A percentile compares a stretch with the other conserved stretches of the same genome.
Conservation (phyloP, 148 eudicot genomes). For the Arbutus unedo region DNA sequence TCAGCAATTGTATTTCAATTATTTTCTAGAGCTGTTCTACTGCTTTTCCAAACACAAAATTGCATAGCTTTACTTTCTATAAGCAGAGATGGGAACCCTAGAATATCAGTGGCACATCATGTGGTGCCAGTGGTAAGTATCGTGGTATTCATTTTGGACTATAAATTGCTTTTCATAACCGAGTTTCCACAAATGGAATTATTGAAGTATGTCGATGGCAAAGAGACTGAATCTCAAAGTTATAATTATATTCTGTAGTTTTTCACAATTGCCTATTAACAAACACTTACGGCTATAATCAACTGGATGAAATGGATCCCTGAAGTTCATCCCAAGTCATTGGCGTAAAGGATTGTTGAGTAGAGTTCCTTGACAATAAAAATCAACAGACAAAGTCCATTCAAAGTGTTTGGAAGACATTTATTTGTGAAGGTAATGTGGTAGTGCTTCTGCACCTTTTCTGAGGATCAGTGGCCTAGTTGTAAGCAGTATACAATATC, state of each 20-base stretch:
- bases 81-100: background rate
- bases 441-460: constrained; percentile 1
- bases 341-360: background rate
- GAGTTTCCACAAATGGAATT: background rate
- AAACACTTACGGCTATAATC: too few species aligned
- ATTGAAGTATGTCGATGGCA: background rate
- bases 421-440: background rate
- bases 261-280: too few species aligned
- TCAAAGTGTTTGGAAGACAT: background rate
- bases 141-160: background rate
- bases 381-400: background rate
- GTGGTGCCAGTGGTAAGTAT: background rate
- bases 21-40: background rate
- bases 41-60: background rate
- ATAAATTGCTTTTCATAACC: background rate
- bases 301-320: background rate
- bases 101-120: background rate
- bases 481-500: background rate
- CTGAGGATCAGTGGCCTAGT: background rate
- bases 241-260: background rate
- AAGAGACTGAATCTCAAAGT: background rate
- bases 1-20: background rate
- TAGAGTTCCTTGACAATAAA: background rate
- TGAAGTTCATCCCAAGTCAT: background rate
- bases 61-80: background rate